Evolutionary conservation across 2,329 filamentous ascomycete genomes (phyloP).

Genomic region (Cryphonectria radicalis): DNA sequence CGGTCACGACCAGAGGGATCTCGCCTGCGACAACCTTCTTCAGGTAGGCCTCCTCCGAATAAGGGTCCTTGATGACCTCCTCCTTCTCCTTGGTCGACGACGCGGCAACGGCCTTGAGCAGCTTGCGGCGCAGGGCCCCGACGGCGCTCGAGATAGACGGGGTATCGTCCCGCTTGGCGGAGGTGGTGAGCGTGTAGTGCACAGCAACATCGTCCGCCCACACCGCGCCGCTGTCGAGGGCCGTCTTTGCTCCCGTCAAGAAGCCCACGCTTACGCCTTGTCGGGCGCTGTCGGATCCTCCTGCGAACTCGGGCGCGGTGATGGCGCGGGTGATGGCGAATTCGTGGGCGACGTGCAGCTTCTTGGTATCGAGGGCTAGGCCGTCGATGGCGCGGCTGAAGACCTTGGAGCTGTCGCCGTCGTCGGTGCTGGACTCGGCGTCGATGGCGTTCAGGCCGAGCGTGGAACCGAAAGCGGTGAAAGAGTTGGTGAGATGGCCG

Average conservation of each 20-base stretch:
- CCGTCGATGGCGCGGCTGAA: conserved; percentile 65
- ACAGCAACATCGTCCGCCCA: conserved; percentile 59
- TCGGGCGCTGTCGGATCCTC: conserved; percentile 44
- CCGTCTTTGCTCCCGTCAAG: conserved; percentile 52
- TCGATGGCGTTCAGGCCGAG: conserved; percentile 68
- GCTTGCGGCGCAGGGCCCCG: conserved; percentile 54
- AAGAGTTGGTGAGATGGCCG: conserved; percentile 63
- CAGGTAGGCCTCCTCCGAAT: conserved; percentile 55
- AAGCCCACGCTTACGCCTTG: conserved; percentile 65
- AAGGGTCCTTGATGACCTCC: conserved; percentile 41
- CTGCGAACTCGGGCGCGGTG: conserved; percentile 55
- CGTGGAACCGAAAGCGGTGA: conserved; percentile 63
- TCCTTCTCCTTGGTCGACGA: conserved; percentile 42
- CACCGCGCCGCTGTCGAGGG: conserved; percentile 53
- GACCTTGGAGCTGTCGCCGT: conserved; percentile 48
- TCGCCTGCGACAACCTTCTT: conserved; percentile 58
- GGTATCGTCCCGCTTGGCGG: conserved; percentile 49
- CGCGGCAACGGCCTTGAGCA: conserved; percentile 52
- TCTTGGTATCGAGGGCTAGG: conserved; percentile 58
- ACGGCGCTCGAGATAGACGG: conserved; percentile 60
- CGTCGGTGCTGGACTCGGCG: conserved; percentile 58
- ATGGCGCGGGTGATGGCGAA: conserved; percentile 65
- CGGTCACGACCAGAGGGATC: conserved; percentile 60
- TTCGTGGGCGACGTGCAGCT: conserved; percentile 54
- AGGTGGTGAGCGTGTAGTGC: conserved; percentile 60